Base-by-base conservation (phyloP, 2,329 filamentous ascomycete genomes). In the Xylariales sp. region DNA sequence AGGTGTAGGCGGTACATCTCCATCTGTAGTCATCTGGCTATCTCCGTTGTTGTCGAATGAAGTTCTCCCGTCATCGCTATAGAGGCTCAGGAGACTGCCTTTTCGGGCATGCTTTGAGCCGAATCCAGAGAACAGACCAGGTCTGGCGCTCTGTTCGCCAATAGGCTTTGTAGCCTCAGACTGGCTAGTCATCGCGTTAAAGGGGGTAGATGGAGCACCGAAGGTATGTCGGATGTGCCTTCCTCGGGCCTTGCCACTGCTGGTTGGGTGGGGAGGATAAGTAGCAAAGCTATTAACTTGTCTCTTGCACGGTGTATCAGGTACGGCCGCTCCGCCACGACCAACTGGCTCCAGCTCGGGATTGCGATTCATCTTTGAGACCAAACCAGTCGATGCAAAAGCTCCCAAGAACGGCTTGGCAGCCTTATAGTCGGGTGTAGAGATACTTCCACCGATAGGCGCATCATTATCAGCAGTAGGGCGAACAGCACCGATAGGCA, bases 291-390 rank as follows among this genome's bases (percentile, higher is more conserved):
- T 68, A 51, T 80, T 82, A 4, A 74, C 70, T 40, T 85, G 82
- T 58, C 93, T 89, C 69, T 97, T 98, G 65, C 93, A 97, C 1
- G 93, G 93, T 1, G 93, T 98, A 58, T 97, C 93, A 1, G 93
- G 91, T 73, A 95, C 90, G 21, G 78, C 75, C 15, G 43, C 49
- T 19, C 51, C 51, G 22, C 57, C 84, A 81, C 62, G 74, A 61
- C 64, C 50, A 68, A 64, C 56, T 69, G 65, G 49, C 61, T 70
- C 76, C 38, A 88, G 77, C 51, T 96, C 88, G 0, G 83, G 78
- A 59, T 87, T 83, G 43, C 87, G 83, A 56, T 93, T 94, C 62
- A 94, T 87, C 68, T 98, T 98, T 9, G 93, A 96, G 40, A 98
- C 84, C 20, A 98, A 70, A 1, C 91, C 90, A 1, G 93, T 97